Conservation (phyloP, 331 rosid species). For the Ulmus americana region DNA sequence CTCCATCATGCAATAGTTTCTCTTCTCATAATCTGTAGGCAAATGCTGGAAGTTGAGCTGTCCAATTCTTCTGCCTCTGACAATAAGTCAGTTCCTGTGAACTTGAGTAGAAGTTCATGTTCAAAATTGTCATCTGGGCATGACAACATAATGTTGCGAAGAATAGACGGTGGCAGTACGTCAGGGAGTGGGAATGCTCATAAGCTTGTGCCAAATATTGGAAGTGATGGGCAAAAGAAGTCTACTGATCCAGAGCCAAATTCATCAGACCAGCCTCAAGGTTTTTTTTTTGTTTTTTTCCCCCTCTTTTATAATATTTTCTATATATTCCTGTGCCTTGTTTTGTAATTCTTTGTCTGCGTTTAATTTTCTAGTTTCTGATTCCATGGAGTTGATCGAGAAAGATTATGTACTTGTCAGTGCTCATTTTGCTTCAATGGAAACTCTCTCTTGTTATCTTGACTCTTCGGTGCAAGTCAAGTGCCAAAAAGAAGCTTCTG, state of each 20-base stretch:
- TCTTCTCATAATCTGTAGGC: slow-evolving; percentile 35
- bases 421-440: slow-evolving; percentile 49
- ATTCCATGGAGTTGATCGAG: slow-evolving; percentile 71
- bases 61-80: slow-evolving; percentile 24
- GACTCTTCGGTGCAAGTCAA: slow-evolving; percentile 49
- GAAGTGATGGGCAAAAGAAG: slow-evolving; percentile 27
- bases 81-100: slow-evolving; percentile 23
- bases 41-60: slow-evolving; percentile 31
- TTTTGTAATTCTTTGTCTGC: slow-evolving; percentile 19
- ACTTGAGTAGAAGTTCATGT: slow-evolving; percentile 25
- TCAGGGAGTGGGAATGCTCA: slow-evolving; percentile 20
- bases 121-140: slow-evolving; percentile 23
- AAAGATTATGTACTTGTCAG: slow-evolving; percentile 68
- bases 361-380: slow-evolving; percentile 39
- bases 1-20: slow-evolving; percentile 21
- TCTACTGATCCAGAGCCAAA: slow-evolving; percentile 28
- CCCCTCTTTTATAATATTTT: slow-evolving; percentile 4
- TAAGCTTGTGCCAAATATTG: slow-evolving; percentile 29
- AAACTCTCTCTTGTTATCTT: slow-evolving; percentile 33
- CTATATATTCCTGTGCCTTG: slow-evolving; percentile 17
- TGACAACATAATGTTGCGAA: slow-evolving; percentile 19
- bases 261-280: slow-evolving; percentile 44
- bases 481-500: slow-evolving; percentile 34
- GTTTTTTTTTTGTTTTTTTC: slow-evolving; percentile 26
- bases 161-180: slow-evolving; percentile 25